Evolutionary conservation across 176 grass and related monocot genomes (phyloP), one percentile per base, ranked within the genome.

Genomic region (Areca catechu): DNA sequence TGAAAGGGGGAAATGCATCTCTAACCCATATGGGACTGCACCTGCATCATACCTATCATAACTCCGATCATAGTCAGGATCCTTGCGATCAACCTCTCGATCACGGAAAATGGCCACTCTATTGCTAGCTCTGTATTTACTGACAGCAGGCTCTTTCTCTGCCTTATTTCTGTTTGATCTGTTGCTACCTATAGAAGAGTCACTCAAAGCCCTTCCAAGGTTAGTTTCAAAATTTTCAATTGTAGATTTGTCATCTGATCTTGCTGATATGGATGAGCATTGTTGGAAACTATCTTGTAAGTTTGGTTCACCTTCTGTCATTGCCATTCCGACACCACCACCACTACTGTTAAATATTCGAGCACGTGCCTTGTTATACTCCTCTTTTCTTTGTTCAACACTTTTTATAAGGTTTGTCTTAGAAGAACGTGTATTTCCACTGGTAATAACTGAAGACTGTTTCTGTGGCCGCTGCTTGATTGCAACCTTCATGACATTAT

Each of bases 1-100:
- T 43, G 34, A 43, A 43, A 3, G 34, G 34, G 27, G 5, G 5
- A 0, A 29, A 29, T 6, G 27, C 27, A 29, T 29, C 27, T 29
- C 27, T 6, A 29, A 5, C 27, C 27, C 27, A 29, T 29, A 29
- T 29, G 27, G 27, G 27, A 29, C 27, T 29, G 27, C 27, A 29
- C 27, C 1, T 3, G 23, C 6, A 15, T 7, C 53, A 22, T 20
- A 97, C 94, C 94, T 98, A 34, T 98, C 94, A 89, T 92, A 98
- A 70, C 73, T 98, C 72, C 94, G 81, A 61, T 98, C 88, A 76
- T 98, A 98, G 66, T 98, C 94, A 76, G 94, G 94, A 92, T 98
- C 94, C 63, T 92, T 98, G 48, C 94, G 76, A 52, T 98, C 94
- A 0, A 89, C 68, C 17, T 98, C 94, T 21, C 87, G 94, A 52